Evolutionary conservation across 306 rosid genomes (phyloP).

Genomic region (Corylus americana): DNA sequence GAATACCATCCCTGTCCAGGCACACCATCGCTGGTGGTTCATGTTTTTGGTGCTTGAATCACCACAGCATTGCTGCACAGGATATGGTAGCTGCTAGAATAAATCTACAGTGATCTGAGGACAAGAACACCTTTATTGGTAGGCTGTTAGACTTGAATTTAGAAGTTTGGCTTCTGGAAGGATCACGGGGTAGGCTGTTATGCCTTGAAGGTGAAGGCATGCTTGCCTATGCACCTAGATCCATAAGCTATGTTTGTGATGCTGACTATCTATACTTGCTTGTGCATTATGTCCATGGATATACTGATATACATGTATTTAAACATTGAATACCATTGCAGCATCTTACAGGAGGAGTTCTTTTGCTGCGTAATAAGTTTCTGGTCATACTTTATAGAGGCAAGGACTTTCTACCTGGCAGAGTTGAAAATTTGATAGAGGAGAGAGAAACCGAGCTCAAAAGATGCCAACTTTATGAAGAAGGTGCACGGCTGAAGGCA

Average conservation of each 20-base stretch:
- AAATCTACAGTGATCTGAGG: no score
- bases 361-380: slow-evolving; percentile 76
- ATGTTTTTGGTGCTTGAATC: neutral
- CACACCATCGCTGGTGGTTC: neutral
- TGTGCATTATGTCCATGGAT: slow-evolving; percentile 12
- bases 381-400: slow-evolving; percentile 75
- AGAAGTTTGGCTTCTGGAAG: neutral
- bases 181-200: neutral
- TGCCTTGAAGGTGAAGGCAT: neutral
- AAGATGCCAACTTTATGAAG: slow-evolving; percentile 60
- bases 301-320: neutral
- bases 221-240: neutral
- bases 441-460: slow-evolving; percentile 68
- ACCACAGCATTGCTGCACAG: neutral
- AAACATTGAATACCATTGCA: slow-evolving; percentile 43
- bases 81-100: neutral
- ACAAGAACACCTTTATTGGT: no score
- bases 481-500: slow-evolving; percentile 59
- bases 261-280: slow-evolving; percentile 6
- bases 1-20: neutral
- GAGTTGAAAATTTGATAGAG: slow-evolving; percentile 51
- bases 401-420: slow-evolving; percentile 75
- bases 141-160: neutral
- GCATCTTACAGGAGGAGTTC: slow-evolving; percentile 81
- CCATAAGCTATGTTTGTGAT: neutral